Percentiles rank a stretch among this genome's conserved stretches.
These are phyloP conservation scores for Cladosporium colombiae DNA, from an alignment of 2,329 filamentous ascomycete species.

Conservation along the genomic window DNA sequence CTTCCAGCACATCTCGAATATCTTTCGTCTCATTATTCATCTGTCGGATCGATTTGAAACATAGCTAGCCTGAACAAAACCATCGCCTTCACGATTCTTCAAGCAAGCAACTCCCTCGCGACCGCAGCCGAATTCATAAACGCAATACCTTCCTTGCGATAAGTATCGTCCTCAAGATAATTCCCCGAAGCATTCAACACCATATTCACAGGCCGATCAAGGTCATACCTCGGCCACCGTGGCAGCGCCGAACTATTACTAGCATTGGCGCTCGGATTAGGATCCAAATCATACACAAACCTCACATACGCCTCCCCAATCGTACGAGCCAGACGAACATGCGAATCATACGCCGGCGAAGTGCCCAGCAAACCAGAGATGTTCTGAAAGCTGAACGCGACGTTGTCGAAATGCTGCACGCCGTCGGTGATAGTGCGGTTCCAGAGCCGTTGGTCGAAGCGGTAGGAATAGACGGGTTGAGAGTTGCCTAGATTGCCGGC, in stretches of 20 bases:
- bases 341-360: slow-evolving; percentile 42
- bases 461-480: slow-evolving; percentile 48
- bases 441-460: slow-evolving; percentile 52
- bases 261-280: slow-evolving; percentile 39
- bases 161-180: slow-evolving; percentile 51
- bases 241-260: slow-evolving; percentile 35
- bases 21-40: not conserved
- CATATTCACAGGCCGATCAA: slow-evolving; percentile 46
- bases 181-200: slow-evolving; percentile 48
- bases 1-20: too few relatives aligned
- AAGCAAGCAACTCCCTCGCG: slow-evolving; percentile 9
- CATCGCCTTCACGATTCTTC: not conserved
- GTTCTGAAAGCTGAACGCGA: slow-evolving; percentile 55
- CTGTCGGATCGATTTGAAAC: not conserved
- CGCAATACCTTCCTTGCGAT: slow-evolving; percentile 49
- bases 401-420: slow-evolving; percentile 52
- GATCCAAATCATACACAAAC: slow-evolving; percentile 48
- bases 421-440: slow-evolving; percentile 44
- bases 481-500: slow-evolving; percentile 33
- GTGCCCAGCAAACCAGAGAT: slow-evolving; percentile 51
- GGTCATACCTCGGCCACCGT: slow-evolving; percentile 46
- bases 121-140: slow-evolving; percentile 40
- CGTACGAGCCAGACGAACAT: slow-evolving; percentile 38
- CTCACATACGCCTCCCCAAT: slow-evolving; percentile 48
- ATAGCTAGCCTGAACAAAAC: not conserved